Evolutionary conservation across 805 yeast species (phyloP).

Genomic region (Suhomyces vadensis): DNA sequence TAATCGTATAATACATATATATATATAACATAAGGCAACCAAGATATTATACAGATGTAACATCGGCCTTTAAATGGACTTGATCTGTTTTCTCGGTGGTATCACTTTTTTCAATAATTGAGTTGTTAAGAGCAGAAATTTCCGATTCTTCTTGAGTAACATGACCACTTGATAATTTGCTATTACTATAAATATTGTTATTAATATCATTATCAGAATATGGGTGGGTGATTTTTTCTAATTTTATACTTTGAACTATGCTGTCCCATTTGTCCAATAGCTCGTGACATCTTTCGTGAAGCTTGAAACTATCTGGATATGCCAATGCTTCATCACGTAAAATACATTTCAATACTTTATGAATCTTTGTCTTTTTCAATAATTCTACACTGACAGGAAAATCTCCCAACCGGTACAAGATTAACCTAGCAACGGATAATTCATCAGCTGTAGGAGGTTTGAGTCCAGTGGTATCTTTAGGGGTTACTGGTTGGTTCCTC

Average conservation of each 20-base stretch:
- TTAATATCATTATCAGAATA: constrained; percentile 2
- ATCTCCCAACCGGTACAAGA: constrained; percentile 42
- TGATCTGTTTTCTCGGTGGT: background rate
- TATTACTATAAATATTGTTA: too few relatives aligned
- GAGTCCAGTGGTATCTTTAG: constrained; percentile 32
- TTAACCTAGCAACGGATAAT: constrained; percentile 40
- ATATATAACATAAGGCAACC: constrained; percentile 2
- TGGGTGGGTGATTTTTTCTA: constrained; percentile 23
- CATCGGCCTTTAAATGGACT: constrained; percentile 3
- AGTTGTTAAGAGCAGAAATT: constrained; percentile 12
- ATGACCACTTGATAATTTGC: constrained; percentile 9
- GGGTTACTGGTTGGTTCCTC: constrained; percentile 42
- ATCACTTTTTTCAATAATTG: constrained; percentile 10
- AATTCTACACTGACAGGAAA: constrained; percentile 44
- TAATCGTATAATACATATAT: constrained; percentile 1
- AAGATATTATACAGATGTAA: constrained; percentile 1
- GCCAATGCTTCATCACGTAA: constrained; percentile 39
- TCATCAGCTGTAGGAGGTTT: constrained; percentile 47
- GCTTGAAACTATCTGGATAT: constrained; percentile 44
- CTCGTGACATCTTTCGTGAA: constrained; percentile 46
- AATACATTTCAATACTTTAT: constrained; percentile 53
- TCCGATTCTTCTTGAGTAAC: constrained; percentile 15
- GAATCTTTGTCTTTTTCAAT: constrained; percentile 47
- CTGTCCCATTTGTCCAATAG: constrained; percentile 44
- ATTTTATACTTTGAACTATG: constrained; percentile 35